phyloP scores from a whole-genome alignment of 805 yeast genomes.

The Ogataea naganishii region DNA sequence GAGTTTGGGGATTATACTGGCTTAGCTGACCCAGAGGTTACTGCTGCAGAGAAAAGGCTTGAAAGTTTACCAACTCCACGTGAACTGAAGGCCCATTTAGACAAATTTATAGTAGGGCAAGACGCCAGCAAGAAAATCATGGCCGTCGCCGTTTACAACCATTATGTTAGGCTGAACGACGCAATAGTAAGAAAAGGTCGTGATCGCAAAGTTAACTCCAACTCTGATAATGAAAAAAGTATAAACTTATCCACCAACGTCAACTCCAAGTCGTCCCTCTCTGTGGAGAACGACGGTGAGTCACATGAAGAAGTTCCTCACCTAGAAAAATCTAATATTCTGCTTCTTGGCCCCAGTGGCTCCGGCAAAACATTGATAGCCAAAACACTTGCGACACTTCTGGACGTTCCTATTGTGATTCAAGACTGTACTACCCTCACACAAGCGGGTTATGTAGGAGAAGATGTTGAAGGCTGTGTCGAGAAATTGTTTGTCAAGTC shows the following conservation, averaged over 20 bases:
- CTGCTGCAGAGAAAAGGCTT: conserved; percentile 1
- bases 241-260: conserved; percentile 1
- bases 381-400: conserved; percentile 39
- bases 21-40: not conserved
- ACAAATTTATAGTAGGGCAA: conserved; percentile 49
- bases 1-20: no score
- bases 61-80: conserved; percentile 37
- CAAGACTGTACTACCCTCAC: conserved; percentile 57
- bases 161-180: conserved; percentile 41
- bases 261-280: conserved; percentile 3
- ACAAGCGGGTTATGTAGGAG: conserved; percentile 61
- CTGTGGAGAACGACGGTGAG: conserved; percentile 15
- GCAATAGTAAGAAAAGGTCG: conserved; percentile 7
- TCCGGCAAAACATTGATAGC: conserved; percentile 55
- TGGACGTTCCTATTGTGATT: conserved; percentile 49
- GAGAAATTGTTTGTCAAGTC: conserved; percentile 42
- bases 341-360: conserved; percentile 54
- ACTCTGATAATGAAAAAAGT: conserved; percentile 2
- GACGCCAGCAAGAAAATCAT: conserved; percentile 46
- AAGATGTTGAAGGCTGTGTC: conserved; percentile 51
- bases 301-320: conserved; percentile 29
- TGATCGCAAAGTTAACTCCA: conserved; percentile 1
- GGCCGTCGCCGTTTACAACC: conserved; percentile 55
- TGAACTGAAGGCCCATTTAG: conserved; percentile 34
- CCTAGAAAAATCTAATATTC: conserved; percentile 46